These are phyloP conservation scores for Rubia peregrina DNA, from an alignment of 305 asterid species.

Conservation along the genomic window DNA sequence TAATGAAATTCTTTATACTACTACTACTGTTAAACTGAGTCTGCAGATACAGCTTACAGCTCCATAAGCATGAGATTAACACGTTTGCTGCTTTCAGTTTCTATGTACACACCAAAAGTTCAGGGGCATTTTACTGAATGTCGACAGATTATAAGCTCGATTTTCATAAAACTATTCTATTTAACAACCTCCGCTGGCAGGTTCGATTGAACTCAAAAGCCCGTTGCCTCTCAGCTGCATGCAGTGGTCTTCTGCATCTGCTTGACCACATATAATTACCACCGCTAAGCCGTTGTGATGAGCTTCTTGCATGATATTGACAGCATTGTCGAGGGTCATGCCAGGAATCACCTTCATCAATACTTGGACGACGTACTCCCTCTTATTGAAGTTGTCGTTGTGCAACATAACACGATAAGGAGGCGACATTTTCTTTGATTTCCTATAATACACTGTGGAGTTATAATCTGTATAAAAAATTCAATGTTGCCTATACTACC, in stretches of 20 bases:
- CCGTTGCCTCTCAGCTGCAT: slow-evolving; percentile 88
- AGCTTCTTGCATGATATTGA: slow-evolving; percentile 94
- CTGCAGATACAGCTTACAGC: background rate
- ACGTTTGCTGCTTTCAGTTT: slow-evolving; percentile 11
- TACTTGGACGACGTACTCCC: slow-evolving; percentile 98
- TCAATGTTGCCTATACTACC: background rate
- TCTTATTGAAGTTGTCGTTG: slow-evolving; percentile 72
- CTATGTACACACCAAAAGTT: slow-evolving; percentile 16
- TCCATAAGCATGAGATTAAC: background rate
- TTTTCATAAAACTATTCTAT: background rate
- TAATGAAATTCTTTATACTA: slow-evolving; percentile 5
- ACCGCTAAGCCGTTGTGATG: slow-evolving; percentile 74
- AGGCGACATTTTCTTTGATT: slow-evolving; percentile 77
- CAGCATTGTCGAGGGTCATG: slow-evolving; percentile 89
- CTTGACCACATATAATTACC: slow-evolving; percentile 81
- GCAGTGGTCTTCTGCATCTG: slow-evolving; percentile 91
- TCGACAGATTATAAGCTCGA: background rate
- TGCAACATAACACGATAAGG: slow-evolving; percentile 87
- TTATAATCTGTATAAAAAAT: background rate
- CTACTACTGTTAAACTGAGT: background rate
- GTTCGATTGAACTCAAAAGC: slow-evolving; percentile 87
- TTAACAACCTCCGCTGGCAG: slow-evolving; percentile 69
- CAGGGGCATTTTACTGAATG: background rate
- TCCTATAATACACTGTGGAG: slow-evolving; percentile 37
- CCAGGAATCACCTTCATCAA: slow-evolving; percentile 97